phyloP scores from a whole-genome alignment of 768 basidiomycete genomes.

The Lactarius trivialis region DNA sequence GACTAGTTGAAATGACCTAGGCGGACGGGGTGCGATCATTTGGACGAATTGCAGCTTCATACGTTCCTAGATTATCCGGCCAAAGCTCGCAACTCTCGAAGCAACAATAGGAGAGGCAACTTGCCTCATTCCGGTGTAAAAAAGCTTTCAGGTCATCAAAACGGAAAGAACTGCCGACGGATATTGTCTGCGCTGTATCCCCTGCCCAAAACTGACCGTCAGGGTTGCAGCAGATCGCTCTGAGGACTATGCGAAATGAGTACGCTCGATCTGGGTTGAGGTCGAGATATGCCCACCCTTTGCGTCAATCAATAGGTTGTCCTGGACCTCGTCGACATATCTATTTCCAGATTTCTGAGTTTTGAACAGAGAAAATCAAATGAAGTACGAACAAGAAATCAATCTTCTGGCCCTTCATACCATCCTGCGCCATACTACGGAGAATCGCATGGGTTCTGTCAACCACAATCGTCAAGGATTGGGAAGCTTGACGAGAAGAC shows the following conservation, averaged over 20 bases:
- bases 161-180: slow-evolving; percentile 60
- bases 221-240: slow-evolving; percentile 52
- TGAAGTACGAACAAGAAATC: slow-evolving; percentile 2
- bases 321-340: slow-evolving; percentile 65
- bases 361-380: not conserved
- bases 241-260: slow-evolving; percentile 40
- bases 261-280: too few relatives aligned
- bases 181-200: slow-evolving; percentile 72
- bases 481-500: not conserved
- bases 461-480: not conserved
- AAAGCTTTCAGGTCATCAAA: slow-evolving; percentile 68
- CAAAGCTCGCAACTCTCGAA: not conserved
- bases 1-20: slow-evolving; percentile 29
- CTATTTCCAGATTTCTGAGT: slow-evolving; percentile 30
- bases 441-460: slow-evolving; percentile 18
- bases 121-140: slow-evolving; percentile 52
- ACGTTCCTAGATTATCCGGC: not conserved
- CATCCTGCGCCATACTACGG: not conserved
- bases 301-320: slow-evolving; percentile 61
- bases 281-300: slow-evolving; percentile 36
- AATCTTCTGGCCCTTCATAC: slow-evolving; percentile 10
- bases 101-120: not conserved
- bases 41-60: not conserved
- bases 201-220: slow-evolving; percentile 76
- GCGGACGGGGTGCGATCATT: slow-evolving; percentile 5